phyloP scores from a whole-genome alignment of 2,329 filamentous ascomycete genomes.

The Botrytis sinoallii region DNA sequence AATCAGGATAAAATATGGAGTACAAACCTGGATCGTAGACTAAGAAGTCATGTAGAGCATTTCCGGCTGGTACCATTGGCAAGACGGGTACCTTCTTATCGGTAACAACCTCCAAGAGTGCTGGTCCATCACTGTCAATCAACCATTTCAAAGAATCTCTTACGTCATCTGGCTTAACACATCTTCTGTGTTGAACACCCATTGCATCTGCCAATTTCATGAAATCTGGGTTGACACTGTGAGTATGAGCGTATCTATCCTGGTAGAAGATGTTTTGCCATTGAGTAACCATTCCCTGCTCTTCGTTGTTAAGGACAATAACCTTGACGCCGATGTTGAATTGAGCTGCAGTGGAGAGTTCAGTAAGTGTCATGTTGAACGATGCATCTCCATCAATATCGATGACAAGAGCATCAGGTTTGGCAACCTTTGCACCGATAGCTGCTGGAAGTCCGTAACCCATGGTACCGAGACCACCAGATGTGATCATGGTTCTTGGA shows the following conservation, averaged over 20 bases:
- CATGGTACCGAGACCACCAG: constrained; percentile 94
- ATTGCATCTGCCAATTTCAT: constrained; percentile 90
- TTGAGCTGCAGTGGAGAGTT: constrained; percentile 87
- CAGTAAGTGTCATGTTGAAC: constrained; percentile 97
- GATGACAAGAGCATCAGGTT: constrained; percentile 62
- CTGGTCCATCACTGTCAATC: constrained; percentile 85
- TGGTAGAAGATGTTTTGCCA: constrained; percentile 99
- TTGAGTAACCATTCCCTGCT: constrained; percentile 98
- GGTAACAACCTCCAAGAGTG: constrained; percentile 85
- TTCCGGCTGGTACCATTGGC: constrained; percentile 92
- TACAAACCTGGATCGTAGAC: constrained; percentile 74
- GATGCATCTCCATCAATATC: constrained; percentile 99
- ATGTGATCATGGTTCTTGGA: constrained; percentile 92
- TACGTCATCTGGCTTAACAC: constrained; percentile 72
- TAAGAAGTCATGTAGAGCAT: constrained; percentile 87
- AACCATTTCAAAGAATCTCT: constrained; percentile 81
- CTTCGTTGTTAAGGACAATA: constrained; percentile 92
- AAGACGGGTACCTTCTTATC: constrained; percentile 93
- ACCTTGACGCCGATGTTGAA: constrained; percentile 97
- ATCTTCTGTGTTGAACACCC: constrained; percentile 73
- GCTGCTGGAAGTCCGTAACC: constrained; percentile 91
- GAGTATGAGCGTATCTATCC: constrained; percentile 87
- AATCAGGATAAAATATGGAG: constrained; percentile 23
- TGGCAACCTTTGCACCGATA: constrained; percentile 89
- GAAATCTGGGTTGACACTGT: constrained; percentile 94